Base-by-base conservation (phyloP, 2,329 filamentous ascomycete genomes). In the Alternaria gaisen region DNA sequence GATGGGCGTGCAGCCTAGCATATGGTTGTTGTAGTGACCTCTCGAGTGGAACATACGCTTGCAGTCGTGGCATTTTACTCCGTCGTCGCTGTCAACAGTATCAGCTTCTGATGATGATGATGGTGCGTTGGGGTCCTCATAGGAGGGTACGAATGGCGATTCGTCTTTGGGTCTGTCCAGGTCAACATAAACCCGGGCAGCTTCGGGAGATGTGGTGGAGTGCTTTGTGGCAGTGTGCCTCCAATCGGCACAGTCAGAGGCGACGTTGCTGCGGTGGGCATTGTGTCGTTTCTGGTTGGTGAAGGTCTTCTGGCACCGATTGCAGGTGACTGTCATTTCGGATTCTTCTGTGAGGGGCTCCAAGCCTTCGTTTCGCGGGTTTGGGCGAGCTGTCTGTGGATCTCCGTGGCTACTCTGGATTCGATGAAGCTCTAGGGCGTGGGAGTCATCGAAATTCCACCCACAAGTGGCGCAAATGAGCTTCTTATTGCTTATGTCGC, bases 351-450 rank as follows among this genome's bases (percentile, higher is more conserved):
- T 26, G n/a, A 14, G 12, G 11, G 52, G 44, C 24, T 65, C 54
- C 4, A 36, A 46, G 58, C 63, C 69, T 1, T 46, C 46, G 1
- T 46, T 38, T 2, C 63, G 61, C 9, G 58, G 64, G 34, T 66
- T 60, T n/a, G 44, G 26, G 47, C 68, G 50, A n/a, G 36, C 36
- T 30, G 50, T 34, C 3, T 38, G 16, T 3, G 30, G 7, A 20
- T 43, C 18, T 7, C 26, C 28, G 47, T 75, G 71, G 6, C 64
- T 61, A 11, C 22, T 60, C 18, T 50, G 30, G 14, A 61, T 56
- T 34, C 55, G 50, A 38, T 76, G 73, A 0, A 56, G 30, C 34
- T 74, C 72, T 0, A 76, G 65, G 1, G 63, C 63, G n/a, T 68
- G 51, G 3, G 60, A 58, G 56, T 73, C 69, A 11, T 53, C 26